These are phyloP conservation scores for Pinus tabuliformis DNA, from an alignment of 75 land plant genomes.

Conservation along the genomic window DNA sequence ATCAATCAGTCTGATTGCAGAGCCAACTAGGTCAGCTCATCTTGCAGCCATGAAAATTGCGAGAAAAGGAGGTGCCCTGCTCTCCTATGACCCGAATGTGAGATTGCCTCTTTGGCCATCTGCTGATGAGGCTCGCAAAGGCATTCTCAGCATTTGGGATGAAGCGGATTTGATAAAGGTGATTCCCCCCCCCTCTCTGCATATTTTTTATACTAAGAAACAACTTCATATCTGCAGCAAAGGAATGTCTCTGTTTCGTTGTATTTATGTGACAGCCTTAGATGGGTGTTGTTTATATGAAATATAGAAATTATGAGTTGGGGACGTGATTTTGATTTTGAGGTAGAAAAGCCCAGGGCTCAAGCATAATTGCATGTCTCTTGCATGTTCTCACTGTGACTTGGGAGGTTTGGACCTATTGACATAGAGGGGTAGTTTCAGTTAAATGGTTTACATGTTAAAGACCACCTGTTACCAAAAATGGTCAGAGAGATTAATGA, in stretches of 20 bases:
- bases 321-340: background rate
- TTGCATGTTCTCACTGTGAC: too few relatives aligned
- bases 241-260: background rate
- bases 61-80: constrained; percentile 51
- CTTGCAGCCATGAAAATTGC: constrained; percentile 66
- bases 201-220: background rate
- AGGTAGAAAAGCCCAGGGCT: too few relatives aligned
- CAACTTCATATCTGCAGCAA: background rate
- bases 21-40: constrained; percentile 76
- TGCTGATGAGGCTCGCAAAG: constrained; percentile 63
- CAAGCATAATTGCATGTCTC: too few relatives aligned
- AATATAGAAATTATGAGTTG: background rate
- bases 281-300: background rate
- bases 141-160: constrained; percentile 76
- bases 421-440: background rate
- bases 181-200: background rate
- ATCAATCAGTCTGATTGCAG: constrained; percentile 75
- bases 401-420: too few relatives aligned
- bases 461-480: background rate
- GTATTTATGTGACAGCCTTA: background rate
- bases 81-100: constrained; percentile 83
- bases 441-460: background rate
- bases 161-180: constrained; percentile 81
- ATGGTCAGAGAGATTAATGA: background rate
- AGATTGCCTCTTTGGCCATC: constrained; percentile 84